Evolutionary conservation across 1,139 yeast species (phyloP).

Genomic region (Taphrina betulina): DNA sequence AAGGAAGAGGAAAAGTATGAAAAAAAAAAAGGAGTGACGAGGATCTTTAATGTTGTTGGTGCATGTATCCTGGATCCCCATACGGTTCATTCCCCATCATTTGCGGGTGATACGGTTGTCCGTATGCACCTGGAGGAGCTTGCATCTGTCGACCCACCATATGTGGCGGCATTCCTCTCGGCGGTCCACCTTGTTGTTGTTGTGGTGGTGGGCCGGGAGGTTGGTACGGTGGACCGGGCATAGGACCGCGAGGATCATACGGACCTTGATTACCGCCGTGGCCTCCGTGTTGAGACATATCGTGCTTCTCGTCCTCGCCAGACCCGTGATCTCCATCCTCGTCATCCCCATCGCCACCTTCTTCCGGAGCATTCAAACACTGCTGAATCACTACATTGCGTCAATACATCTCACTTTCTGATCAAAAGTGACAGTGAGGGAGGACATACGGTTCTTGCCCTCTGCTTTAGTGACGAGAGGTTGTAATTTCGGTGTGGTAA

Average conservation of each 20-base stretch:
- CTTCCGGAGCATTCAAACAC: constrained; percentile 89
- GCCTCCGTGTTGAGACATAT: constrained; percentile 32
- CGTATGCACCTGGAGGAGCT: constrained; percentile 10
- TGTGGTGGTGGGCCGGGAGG: constrained; percentile 15
- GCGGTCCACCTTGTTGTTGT: background rate
- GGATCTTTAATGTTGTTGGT: no score
- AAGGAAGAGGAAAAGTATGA: background rate
- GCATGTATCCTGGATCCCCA: constrained; percentile 14
- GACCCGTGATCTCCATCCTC: constrained; percentile 33
- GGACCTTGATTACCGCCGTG: constrained; percentile 26
- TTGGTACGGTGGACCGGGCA: constrained; percentile 26
- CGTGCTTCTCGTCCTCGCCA: constrained; percentile 37
- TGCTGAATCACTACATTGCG: constrained; percentile 79
- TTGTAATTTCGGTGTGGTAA: constrained; percentile 95
- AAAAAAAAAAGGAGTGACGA: background rate
- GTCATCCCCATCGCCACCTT: constrained; percentile 38
- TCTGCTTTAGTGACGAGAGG: constrained; percentile 96
- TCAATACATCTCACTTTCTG: no score
- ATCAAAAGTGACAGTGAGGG: no score
- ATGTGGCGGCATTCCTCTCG: constrained; percentile 31
- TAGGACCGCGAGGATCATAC: constrained; percentile 28
- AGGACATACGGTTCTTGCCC: constrained; percentile 66
- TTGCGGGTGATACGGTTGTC: constrained; percentile 28
- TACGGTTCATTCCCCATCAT: constrained; percentile 23
- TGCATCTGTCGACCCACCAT: constrained; percentile 21